Base-by-base conservation (phyloP, 352 stramenopile species). In the Globisporangium solare region DNA sequence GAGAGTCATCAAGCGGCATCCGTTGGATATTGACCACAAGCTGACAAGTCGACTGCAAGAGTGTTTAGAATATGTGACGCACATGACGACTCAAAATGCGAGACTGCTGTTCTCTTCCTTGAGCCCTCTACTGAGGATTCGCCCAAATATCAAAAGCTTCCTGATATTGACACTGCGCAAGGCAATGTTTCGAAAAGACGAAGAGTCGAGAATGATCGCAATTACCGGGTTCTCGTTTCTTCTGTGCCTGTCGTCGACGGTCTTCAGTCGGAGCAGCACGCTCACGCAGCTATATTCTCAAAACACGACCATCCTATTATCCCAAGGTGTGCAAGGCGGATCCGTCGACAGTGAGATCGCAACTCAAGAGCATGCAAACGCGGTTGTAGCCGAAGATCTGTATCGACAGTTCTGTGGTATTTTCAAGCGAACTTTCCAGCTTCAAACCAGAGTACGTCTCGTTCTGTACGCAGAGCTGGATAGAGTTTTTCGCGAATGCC, bases 381-480 rank as follows among this genome's bases (percentile, higher is more conserved):
- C 69, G 3, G 58, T 79, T 4, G 54, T 74, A 0, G 71, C 71
- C 8, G 74, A 83, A 43, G 69, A 83, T 50, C 51, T 83, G 0
- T 87, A 76, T 47, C 76, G 76, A 1, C 76, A 87, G 49, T 87
- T 87, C 54, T 70, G 67, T 42, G 71, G 74, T 6, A 67, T 84
- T 37, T 87, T 87, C 48, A 72, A 72, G 35, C 61, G 64, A 1
- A 72, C 71, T 1, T 61, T 87, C 17, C 54, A 79, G 35, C 64
- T 83, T 4, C 76, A 87, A 45, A 78, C 68, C 1, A 20, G 41
- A 15, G 76, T 87, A 6, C 74, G 74, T 6, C 47, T 74, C 15
- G 69, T 73, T 13, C 52, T 87, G 2, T 87, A 87, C 43, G 66
- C 63, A 0, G 66, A 83, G 37, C 60, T 85, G 3, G 53, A 72